These are phyloP conservation scores for Fusarium pilosicola DNA, from an alignment of 2,329 filamentous ascomycete genomes.

Conservation along the genomic window DNA sequence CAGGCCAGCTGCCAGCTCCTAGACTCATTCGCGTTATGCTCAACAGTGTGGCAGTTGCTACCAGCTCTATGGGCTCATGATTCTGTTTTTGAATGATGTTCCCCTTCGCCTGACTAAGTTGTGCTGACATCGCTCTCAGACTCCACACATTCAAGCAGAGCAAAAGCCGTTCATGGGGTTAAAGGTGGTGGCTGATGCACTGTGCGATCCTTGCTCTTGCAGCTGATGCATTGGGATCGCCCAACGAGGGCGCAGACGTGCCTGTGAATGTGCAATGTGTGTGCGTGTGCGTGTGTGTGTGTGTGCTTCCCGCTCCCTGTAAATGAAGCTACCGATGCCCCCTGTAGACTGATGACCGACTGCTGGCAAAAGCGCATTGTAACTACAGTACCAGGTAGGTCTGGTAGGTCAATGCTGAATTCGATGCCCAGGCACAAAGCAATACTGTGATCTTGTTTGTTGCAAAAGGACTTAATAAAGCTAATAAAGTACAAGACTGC, in stretches of 20 bases:
- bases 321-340: constrained; percentile 24
- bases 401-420: constrained; percentile 6
- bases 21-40: background rate
- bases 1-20: background rate
- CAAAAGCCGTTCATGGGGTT: constrained; percentile 27
- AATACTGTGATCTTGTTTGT: constrained; percentile 13
- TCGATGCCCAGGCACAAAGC: constrained; percentile 9
- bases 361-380: constrained; percentile 6
- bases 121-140: background rate
- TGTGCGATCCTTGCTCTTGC: constrained; percentile 32
- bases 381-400: background rate
- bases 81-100: constrained; percentile 6
- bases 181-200: constrained; percentile 28
- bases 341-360: constrained; percentile 6
- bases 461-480: too few relatives aligned
- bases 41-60: background rate
- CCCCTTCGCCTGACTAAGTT: constrained; percentile 4
- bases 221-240: constrained; percentile 26
- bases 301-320: constrained; percentile 45
- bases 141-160: constrained; percentile 22
- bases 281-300: constrained; percentile 23
- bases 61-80: background rate
- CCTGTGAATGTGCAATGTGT: constrained; percentile 22
- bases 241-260: constrained; percentile 32
- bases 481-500: background rate